Base-by-base conservation (phyloP, 148 eudicot species). In the Rhododendron kiyosumense region DNA sequence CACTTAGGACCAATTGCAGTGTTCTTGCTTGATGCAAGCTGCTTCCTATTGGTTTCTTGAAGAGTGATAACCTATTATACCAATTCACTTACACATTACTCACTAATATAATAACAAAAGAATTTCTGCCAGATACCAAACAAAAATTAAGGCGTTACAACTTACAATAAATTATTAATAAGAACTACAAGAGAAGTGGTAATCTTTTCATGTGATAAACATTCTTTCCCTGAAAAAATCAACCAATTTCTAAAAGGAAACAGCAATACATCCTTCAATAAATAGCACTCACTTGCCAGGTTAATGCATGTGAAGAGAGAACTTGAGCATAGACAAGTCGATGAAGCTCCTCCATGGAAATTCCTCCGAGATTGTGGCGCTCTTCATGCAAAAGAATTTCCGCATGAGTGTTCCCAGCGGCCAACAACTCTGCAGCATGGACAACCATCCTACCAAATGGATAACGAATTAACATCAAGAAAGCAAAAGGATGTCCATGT, bases 291-390 rank as follows among this genome's bases (percentile, higher is more conserved):
- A 97, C 99, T 92, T 97, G 98, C 98, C 99, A 97, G 67, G 98
- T 97, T 86, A 95, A 89, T 81, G 94, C 93, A 92, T 95, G 96
- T 83, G 99, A 97, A 71, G 98, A 96, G 48, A 97, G 94, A 88
- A 94, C 95, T 93, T 97, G 98, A 78, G 98, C 96, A 93, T 94
- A 97, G 43, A 94, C 94, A 86, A 97, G 94, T 83, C 99, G 93
- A 87, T 95, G 93, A 85, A 95, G 98, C 92, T 97, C 99, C 90
- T 97, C 98, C 75, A 97, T 90, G 91, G 96, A 92, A 83, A 95
- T 91, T 84, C 96, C 96, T 48, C 98, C 98, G 86, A 97, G 84
- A 78, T 92, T 92, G 85, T 91, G 85, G 10, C 88, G 95, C 85
- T 94, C 96, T 87, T 94, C 96, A 77, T 86, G 95, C 85, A 97